A percentile compares a stretch with the other conserved stretches of the same genome.
phyloP scores from a whole-genome alignment of 176 grass and related monocot genomes.

The Phoenix roebelenii region DNA sequence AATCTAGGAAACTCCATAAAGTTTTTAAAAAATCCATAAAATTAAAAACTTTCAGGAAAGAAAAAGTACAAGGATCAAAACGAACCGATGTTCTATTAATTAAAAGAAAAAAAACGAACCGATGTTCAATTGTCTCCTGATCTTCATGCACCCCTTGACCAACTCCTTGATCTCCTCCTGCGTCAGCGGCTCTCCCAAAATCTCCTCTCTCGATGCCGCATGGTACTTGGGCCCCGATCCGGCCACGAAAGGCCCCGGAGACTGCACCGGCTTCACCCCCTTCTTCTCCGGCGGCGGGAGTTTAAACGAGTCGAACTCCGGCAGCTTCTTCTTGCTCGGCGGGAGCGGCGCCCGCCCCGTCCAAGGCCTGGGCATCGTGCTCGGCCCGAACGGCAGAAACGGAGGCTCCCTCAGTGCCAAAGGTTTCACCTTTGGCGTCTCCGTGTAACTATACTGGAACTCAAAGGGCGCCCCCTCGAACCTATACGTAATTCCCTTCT shows the following conservation, averaged over 20 bases:
- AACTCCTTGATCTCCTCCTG: constrained; percentile 48
- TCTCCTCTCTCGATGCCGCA: constrained; percentile 51
- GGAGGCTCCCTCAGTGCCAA: constrained; percentile 57
- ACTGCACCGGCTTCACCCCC: constrained; percentile 71
- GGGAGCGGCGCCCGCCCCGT: constrained; percentile 67
- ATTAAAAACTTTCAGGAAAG: not conserved
- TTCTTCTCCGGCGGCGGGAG: constrained; percentile 73
- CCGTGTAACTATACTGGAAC: constrained; percentile 96
- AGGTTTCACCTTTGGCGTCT: constrained; percentile 60
- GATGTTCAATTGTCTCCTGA: constrained; percentile 65
- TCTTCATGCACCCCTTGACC: constrained; percentile 52
- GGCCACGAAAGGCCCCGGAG: constrained; percentile 59
- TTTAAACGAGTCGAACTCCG: constrained; percentile 82
- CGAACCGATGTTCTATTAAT: constrained; percentile 67
- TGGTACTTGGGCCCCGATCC: constrained; percentile 67
- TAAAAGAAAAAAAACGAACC: constrained; percentile 31
- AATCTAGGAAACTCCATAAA: no score
- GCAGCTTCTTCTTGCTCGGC: constrained; percentile 72
- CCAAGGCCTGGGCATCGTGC: constrained; percentile 71
- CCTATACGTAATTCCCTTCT: constrained; percentile 58
- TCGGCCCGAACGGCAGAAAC: constrained; percentile 76
- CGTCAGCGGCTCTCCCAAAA: constrained; percentile 77
- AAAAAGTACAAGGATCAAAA: constrained; percentile 2
- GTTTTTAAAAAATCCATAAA: no score
- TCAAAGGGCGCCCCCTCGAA: constrained; percentile 74